phyloP scores from a whole-genome alignment of 768 basidiomycete genomes.

The Pilatotrama ljubarskyi region DNA sequence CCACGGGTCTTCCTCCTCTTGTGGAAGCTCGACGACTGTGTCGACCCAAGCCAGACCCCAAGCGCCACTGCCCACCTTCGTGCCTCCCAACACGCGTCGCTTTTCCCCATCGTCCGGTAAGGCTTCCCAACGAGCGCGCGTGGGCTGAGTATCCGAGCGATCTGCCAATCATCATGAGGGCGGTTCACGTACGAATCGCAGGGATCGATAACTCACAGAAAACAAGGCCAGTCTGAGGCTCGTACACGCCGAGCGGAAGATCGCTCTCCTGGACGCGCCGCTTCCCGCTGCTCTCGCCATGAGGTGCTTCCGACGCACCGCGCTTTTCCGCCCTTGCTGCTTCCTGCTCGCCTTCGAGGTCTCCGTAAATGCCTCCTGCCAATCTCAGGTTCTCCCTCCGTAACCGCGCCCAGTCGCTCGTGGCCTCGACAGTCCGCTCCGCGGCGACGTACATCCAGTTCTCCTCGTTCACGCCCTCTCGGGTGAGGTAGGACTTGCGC shows the following conservation, averaged over 20 bases:
- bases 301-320: conserved; percentile 24
- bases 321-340: conserved; percentile 5
- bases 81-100: conserved; percentile 59
- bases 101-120: conserved; percentile 47
- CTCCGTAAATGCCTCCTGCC: conserved; percentile 49
- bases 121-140: conserved; percentile 57
- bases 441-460: conserved; percentile 93
- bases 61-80: conserved; percentile 73
- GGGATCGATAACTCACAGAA: conserved; percentile 51
- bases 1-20: conserved; percentile 5
- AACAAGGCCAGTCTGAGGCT: conserved; percentile 75
- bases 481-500: conserved; percentile 71
- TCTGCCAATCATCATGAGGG: conserved; percentile 43
- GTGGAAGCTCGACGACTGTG: conserved; percentile 34
- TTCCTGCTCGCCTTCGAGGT: conserved; percentile 7
- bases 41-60: conserved; percentile 85
- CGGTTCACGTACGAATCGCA: neutral
- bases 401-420: conserved; percentile 61
- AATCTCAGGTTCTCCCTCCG: conserved; percentile 54
- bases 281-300: conserved; percentile 31
- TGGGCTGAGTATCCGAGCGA: conserved; percentile 77
- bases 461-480: conserved; percentile 82
- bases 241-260: conserved; percentile 71
- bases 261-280: conserved; percentile 23
- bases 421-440: conserved; percentile 59